These are phyloP conservation scores for Suillus subalutaceus DNA, from an alignment of 768 basidiomycete genomes.

Conservation along the genomic window DNA sequence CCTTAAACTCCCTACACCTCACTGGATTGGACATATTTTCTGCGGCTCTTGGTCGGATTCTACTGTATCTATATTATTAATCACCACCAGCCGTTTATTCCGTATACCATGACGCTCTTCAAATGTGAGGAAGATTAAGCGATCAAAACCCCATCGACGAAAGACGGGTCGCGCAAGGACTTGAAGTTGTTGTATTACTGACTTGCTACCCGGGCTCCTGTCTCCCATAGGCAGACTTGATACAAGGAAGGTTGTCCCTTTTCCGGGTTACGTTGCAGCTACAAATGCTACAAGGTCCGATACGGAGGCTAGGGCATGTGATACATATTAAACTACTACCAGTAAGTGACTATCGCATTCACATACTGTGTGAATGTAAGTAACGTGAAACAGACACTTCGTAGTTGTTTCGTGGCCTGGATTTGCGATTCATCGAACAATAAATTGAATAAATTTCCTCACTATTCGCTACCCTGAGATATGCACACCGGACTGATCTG, in stretches of 20 bases:
- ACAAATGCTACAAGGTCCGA: background rate
- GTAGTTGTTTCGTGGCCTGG: background rate
- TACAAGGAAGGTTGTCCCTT: background rate
- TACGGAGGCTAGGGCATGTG: background rate
- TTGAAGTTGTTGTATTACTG: background rate
- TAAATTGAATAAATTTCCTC: background rate
- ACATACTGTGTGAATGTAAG: background rate
- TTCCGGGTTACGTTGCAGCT: background rate
- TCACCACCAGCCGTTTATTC: background rate
- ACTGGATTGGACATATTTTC: background rate
- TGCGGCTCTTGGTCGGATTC: background rate
- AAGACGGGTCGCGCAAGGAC: background rate
- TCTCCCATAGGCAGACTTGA: background rate
- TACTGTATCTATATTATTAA: background rate
- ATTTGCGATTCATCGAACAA: background rate
- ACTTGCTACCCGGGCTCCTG: background rate
- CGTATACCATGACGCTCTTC: background rate
- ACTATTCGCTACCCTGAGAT: background rate
- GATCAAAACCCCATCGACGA: background rate
- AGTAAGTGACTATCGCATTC: background rate
- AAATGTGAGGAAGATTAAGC: background rate
- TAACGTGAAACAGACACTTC: background rate
- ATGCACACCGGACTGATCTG: background rate
- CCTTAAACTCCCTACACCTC: background rate
- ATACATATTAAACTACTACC: background rate